phyloP scores from a whole-genome alignment of 495 filamentous ascomycete species.

The Chaetomium fimeti region DNA sequence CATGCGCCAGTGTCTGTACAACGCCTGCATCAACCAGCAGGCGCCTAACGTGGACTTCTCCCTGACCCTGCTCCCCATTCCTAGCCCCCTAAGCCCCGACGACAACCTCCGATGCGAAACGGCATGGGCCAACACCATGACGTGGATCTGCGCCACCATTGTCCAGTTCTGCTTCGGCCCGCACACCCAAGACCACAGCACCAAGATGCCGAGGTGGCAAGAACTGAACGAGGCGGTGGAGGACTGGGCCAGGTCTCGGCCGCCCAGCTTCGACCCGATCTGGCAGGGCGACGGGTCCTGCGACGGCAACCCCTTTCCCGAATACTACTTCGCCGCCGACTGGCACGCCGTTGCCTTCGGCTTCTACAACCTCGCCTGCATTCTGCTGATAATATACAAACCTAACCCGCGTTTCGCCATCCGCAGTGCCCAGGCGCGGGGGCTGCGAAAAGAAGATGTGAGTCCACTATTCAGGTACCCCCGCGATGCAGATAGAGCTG shows the following conservation, averaged over 20 bases:
- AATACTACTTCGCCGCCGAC: conserved; percentile 2
- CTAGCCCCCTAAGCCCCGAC: not conserved
- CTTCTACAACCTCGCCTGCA: conserved; percentile 1
- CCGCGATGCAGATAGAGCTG: not conserved
- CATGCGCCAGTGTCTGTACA: conserved; percentile 8
- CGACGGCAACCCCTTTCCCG: not conserved
- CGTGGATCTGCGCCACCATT: not conserved
- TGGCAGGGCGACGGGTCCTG: not conserved
- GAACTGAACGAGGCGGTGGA: not conserved
- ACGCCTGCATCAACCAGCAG: conserved; percentile 6
- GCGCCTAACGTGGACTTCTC: conserved; percentile 3
- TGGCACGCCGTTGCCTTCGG: not conserved
- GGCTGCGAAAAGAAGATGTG: conserved; percentile 1
- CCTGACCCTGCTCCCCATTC: conserved; percentile 4
- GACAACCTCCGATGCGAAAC: conserved; percentile 1
- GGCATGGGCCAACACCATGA: conserved; percentile 7
- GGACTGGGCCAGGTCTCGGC: conserved; percentile 2
- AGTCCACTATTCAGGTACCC: not conserved
- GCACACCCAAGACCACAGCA: not conserved
- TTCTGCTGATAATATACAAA: conserved; percentile 4
- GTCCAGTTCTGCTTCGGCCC: conserved; percentile 8
- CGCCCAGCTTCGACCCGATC: conserved; percentile 2
- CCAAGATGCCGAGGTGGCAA: conserved; percentile 3
- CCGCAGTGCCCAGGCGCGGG: not conserved
- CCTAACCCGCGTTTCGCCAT: not conserved